Conservation (phyloP, 371 early-diverging fungal species). For the Mortierella sp. region DNA sequence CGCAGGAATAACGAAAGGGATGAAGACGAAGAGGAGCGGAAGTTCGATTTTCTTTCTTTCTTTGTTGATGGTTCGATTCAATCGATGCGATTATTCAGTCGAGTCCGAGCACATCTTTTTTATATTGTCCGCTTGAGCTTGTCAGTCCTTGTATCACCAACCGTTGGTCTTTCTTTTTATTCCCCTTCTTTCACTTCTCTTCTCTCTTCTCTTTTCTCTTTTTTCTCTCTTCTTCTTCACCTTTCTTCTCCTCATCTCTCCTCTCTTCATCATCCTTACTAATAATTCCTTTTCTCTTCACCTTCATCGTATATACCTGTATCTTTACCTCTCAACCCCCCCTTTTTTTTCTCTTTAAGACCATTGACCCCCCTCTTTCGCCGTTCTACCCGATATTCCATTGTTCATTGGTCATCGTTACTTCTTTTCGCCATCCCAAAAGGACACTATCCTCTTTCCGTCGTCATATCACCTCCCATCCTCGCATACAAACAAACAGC, state of each 20-base stretch:
- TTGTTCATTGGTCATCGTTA: background rate
- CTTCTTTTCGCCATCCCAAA: background rate
- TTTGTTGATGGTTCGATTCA: no score
- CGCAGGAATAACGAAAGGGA: no score
- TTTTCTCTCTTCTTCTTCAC: slow-evolving; percentile 1
- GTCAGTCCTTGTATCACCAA: background rate
- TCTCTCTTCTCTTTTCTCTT: slow-evolving; percentile 1
- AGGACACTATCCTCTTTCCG: background rate
- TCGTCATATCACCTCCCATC: no score
- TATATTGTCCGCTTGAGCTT: no score
- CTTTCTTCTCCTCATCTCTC: slow-evolving; percentile 3
- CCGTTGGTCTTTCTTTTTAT: slow-evolving; percentile 9
- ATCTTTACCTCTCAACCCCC: background rate
- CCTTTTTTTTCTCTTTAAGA: background rate
- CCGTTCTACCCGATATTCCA: background rate
- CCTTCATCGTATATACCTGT: background rate
- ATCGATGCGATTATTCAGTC: no score
- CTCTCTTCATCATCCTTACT: background rate
- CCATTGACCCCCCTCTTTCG: slow-evolving; percentile 7
- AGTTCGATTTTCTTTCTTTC: no score
- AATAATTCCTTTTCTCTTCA: background rate
- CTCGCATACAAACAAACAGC: background rate
- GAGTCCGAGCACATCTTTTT: no score
- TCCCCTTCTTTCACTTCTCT: slow-evolving; percentile 6
- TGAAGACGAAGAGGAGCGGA: no score